Conservation (phyloP, 768 basidiomycete species). For the Tephrocybe rancida region DNA sequence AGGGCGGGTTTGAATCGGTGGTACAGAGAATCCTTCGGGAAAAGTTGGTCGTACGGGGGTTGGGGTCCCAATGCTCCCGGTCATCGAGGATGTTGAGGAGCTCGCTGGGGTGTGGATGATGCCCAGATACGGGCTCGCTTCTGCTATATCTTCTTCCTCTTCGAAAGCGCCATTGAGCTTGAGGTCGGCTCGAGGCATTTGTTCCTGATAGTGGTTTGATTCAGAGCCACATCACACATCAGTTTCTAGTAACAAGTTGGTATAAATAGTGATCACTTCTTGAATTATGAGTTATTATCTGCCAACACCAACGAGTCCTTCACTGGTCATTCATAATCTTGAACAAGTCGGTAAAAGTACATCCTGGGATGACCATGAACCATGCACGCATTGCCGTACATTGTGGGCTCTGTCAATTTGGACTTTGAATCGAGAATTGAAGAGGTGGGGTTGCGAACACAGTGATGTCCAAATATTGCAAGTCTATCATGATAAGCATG, state of each 20-base stretch:
- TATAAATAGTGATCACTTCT: not conserved
- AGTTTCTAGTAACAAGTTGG: no score
- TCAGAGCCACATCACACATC: not conserved
- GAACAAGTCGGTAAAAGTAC: no score
- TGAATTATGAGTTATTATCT: no score
- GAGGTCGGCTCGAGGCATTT: constrained; percentile 21
- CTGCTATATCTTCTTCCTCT: constrained; percentile 31
- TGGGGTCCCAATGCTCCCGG: constrained; percentile 19
- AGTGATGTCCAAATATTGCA: no score
- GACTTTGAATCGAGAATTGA: no score
- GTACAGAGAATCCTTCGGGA: constrained; percentile 14
- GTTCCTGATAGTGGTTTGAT: constrained; percentile 1
- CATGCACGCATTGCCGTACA: no score
- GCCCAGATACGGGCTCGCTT: constrained; percentile 26
- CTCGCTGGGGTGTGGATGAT: constrained; percentile 23
- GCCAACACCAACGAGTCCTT: not conserved
- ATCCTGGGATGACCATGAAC: no score
- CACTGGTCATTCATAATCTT: no score
- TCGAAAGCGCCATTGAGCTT: constrained; percentile 21
- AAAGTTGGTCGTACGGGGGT: constrained; percentile 19
- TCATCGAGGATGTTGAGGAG: constrained; percentile 22
- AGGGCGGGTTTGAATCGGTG: constrained; percentile 15
- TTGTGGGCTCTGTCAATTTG: no score
- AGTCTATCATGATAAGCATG: no score
- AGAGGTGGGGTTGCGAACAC: no score